Evolutionary conservation across 129 eudicot genomes (phyloP), one percentile per base, ranked within the genome.

Genomic region (Deinandra increscens): DNA sequence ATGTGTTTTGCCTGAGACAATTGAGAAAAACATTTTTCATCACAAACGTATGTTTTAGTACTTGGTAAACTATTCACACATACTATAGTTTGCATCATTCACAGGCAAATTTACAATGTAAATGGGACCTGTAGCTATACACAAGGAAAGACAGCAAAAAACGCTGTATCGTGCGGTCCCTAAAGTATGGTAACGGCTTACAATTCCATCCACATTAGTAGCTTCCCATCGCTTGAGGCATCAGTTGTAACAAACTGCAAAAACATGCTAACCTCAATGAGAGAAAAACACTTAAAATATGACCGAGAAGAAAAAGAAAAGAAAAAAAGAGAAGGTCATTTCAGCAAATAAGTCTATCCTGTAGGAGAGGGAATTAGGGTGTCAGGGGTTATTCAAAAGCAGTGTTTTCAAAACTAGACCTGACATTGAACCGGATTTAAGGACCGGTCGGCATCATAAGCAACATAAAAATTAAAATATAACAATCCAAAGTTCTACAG

Each of bases 121-220:
- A 15, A 9, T 17, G 9, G 17, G 61, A 54, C 9, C 53, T 13
- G 53, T 46, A 20, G 26, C 23, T 49, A 46, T 46, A 46, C 53
- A 45, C 1, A 6, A 15, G 17, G 44, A 42, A 69, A 48, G 43
- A 38, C 17, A 38, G 14, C 22, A 43, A 43, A 10, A 4, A 43
- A 43, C 1, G 48, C 4, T 9, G 48, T 43, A 43, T 43, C 20
- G 20, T 48, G 7, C 1, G 3, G 61, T 55, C 37, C 37, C 19
- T 31, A 37, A 69, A 19, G 65, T 42, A 20, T 6, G 9, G 46
- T 23, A n/a, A 34, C 14, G 18, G 58, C 70, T 75, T 49, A 81
- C 60, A 87, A 63, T 55, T 81, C 90, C 81, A 82, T 79, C 62
- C 78, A 74, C 95, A 87, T 87, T 23, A 87, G 82, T 67, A 87